Percentiles rank a stretch among this genome's conserved stretches.
These are phyloP conservation scores for Phytophthora sansomeana DNA, from an alignment of 352 stramenopile species.

Conservation along the genomic window DNA sequence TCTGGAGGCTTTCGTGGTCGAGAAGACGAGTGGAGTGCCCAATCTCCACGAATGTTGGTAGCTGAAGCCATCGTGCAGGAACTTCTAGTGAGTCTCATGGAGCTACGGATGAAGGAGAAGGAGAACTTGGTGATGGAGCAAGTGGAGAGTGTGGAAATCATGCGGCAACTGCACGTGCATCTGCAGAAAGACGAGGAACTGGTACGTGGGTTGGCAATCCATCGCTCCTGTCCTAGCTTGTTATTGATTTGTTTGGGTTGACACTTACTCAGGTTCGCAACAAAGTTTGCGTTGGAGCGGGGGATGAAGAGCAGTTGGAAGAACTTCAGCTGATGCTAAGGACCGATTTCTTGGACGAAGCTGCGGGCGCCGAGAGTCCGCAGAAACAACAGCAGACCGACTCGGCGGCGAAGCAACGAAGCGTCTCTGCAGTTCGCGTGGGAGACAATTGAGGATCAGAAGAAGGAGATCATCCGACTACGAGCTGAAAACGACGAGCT, in stretches of 20 bases:
- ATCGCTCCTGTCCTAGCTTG: neutral
- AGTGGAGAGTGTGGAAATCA: conserved; percentile 63
- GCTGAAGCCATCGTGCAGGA: conserved; percentile 76
- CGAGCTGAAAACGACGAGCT: conserved; percentile 61
- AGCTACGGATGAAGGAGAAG: conserved; percentile 63
- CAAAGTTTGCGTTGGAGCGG: conserved; percentile 54
- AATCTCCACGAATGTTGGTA: conserved; percentile 53
- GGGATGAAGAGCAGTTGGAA: conserved; percentile 60
- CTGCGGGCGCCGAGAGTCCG: conserved; percentile 33
- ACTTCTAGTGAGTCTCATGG: conserved; percentile 62
- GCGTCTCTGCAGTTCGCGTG: conserved; percentile 79
- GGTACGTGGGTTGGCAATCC: conserved; percentile 31
- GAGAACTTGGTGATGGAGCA: conserved; percentile 64
- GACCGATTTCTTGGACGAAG: conserved; percentile 63
- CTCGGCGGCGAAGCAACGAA: conserved; percentile 52
- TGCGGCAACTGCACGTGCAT: conserved; percentile 54
- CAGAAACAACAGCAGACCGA: conserved; percentile 38
- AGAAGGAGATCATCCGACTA: conserved; percentile 71
- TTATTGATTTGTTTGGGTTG: conserved; percentile 13
- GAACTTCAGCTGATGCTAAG: conserved; percentile 62
- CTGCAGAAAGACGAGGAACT: conserved; percentile 58
- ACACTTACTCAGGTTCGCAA: conserved; percentile 34
- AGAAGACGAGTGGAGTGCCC: conserved; percentile 29
- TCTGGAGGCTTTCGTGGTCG: conserved; percentile 11
- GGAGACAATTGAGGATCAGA: conserved; percentile 81